A percentile compares a stretch with the other conserved stretches of the same genome.
Conservation (phyloP, 1,284 basidiomycete genomes). For the Volvariella surrecta region DNA sequence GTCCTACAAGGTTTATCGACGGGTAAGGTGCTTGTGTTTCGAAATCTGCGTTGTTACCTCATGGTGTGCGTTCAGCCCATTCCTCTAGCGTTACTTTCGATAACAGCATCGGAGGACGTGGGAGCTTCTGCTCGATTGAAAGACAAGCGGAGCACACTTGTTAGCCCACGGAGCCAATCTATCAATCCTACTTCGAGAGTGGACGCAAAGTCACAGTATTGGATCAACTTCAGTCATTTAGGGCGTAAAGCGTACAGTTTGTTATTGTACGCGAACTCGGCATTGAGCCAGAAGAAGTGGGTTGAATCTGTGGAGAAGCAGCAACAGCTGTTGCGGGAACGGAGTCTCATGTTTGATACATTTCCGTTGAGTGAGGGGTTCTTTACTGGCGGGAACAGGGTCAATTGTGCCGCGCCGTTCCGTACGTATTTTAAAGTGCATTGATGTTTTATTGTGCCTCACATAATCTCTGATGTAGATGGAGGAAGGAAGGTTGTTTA, state of each 20-base stretch:
- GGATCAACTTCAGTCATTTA: constrained; percentile 90
- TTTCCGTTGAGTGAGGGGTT: constrained; percentile 82
- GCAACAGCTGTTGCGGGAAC: constrained; percentile 79
- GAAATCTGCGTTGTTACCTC: constrained; percentile 3
- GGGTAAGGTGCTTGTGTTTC: constrained; percentile 44
- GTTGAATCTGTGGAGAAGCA: constrained; percentile 88
- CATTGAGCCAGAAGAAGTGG: constrained; percentile 89
- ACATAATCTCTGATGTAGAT: not conserved
- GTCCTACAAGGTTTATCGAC: constrained; percentile 89
- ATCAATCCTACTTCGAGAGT: constrained; percentile 38
- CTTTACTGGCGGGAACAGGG: constrained; percentile 76
- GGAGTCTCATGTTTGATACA: constrained; percentile 85
- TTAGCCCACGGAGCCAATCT: constrained; percentile 28
- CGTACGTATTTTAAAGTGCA: constrained; percentile 43
- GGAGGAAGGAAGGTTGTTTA: constrained; percentile 74
- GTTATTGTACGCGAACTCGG: constrained; percentile 88
- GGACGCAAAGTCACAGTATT: constrained; percentile 83
- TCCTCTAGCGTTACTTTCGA: constrained; percentile 87
- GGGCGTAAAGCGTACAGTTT: constrained; percentile 92
- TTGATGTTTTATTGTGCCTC: constrained; percentile 4
- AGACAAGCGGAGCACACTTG: constrained; percentile 40
- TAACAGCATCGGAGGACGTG: constrained; percentile 78
- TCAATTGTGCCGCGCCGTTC: constrained; percentile 94
- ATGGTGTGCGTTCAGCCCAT: constrained; percentile 61
- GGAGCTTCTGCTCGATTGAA: constrained; percentile 17